Percentiles rank a stretch among this genome's conserved stretches.
These are phyloP conservation scores for Venturia asperata DNA, from an alignment of 2,329 filamentous ascomycete species.

Conservation along the genomic window DNA sequence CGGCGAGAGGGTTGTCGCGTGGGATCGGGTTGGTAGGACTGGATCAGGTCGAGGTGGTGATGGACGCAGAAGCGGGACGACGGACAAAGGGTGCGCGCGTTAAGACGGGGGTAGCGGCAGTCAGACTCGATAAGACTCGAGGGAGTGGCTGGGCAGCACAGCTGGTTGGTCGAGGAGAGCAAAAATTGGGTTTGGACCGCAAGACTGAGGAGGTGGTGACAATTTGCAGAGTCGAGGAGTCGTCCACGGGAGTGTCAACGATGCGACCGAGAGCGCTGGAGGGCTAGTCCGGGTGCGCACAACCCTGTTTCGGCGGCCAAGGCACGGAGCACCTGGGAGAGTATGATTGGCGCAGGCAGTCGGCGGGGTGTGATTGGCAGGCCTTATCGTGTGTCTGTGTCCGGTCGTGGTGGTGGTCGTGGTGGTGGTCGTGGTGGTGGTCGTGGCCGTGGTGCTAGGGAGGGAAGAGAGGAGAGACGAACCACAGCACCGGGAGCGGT, in stretches of 20 bases:
- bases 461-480: not conserved
- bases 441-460: too few species aligned
- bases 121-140: not conserved
- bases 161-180: not conserved
- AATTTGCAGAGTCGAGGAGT: slow-evolving; percentile 13
- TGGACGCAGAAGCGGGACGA: not conserved
- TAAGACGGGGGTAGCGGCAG: not conserved
- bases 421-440: too few species aligned
- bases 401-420: too few species aligned
- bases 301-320: slow-evolving; percentile 11
- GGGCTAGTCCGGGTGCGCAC: slow-evolving; percentile 7
- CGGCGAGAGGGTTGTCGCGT: not conserved
- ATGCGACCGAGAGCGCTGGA: slow-evolving; percentile 11
- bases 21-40: not conserved
- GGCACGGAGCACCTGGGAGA: not conserved
- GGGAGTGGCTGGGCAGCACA: not conserved
- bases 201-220: slow-evolving; percentile 15
- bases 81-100: not conserved
- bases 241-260: slow-evolving; percentile 1
- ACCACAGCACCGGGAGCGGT: not conserved
- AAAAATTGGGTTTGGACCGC: not conserved
- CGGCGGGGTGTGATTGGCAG: not conserved
- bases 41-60: not conserved
- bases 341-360: not conserved
- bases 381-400: slow-evolving; percentile 14